Percentiles rank a stretch among this genome's conserved stretches.
Conservation (phyloP, 2,329 filamentous ascomycete species). For the Phaeosphaeriaceae sp. region DNA sequence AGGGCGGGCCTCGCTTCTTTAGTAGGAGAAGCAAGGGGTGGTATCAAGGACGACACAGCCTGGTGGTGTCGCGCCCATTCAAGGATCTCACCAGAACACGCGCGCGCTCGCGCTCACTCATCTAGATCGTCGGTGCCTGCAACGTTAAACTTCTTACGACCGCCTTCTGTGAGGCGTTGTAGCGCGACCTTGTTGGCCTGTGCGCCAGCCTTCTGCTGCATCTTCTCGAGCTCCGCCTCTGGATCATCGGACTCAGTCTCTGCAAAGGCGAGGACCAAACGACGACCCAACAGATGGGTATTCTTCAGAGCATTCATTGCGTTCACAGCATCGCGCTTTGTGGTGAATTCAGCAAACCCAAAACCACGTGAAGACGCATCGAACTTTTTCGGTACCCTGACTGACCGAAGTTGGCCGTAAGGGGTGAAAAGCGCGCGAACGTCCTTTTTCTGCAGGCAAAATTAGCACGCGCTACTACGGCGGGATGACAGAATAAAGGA, state of each 20-base stretch:
- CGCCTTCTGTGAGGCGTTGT: slow-evolving; percentile 83
- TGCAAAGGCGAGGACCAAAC: slow-evolving; percentile 90
- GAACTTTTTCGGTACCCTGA: slow-evolving; percentile 95
- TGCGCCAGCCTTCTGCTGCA: slow-evolving; percentile 92
- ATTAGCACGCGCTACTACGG: slow-evolving; percentile 23
- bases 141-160: slow-evolving; percentile 88
- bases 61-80: slow-evolving; percentile 37
- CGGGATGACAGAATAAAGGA: slow-evolving; percentile 5
- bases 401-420: slow-evolving; percentile 90
- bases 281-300: slow-evolving; percentile 90
- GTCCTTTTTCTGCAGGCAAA: slow-evolving; percentile 74
- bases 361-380: slow-evolving; percentile 89
- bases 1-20: slow-evolving; percentile 40
- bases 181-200: slow-evolving; percentile 91
- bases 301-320: slow-evolving; percentile 90
- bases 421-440: slow-evolving; percentile 83
- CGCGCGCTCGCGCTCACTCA: slow-evolving; percentile 43
- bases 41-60: slow-evolving; percentile 31
- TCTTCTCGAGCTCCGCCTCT: slow-evolving; percentile 94
- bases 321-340: slow-evolving; percentile 85
- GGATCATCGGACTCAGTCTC: slow-evolving; percentile 87
- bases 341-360: slow-evolving; percentile 95
- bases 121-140: slow-evolving; percentile 68
- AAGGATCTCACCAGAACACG: slow-evolving; percentile 37
- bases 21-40: slow-evolving; percentile 44